These are phyloP conservation scores for Yamadazyma triangularis DNA, from an alignment of 1,139 yeast species.

Conservation along the genomic window DNA sequence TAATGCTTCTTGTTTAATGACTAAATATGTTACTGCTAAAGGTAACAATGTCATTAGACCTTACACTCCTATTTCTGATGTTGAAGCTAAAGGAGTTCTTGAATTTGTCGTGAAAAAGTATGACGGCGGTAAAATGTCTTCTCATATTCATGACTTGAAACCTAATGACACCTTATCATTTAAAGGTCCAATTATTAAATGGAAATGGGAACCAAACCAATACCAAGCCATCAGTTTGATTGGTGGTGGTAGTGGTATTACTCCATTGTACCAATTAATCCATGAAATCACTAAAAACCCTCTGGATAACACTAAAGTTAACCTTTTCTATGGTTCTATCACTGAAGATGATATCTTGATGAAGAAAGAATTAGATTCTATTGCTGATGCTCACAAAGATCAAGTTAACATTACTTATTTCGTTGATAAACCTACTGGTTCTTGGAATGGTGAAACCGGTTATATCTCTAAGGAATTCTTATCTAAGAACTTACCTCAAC, in stretches of 20 bases:
- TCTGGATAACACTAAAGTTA: slow-evolving; percentile 68
- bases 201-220: slow-evolving; percentile 89
- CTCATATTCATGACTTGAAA: slow-evolving; percentile 67
- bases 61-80: slow-evolving; percentile 85
- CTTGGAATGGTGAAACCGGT: slow-evolving; percentile 82
- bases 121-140: slow-evolving; percentile 79
- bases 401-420: slow-evolving; percentile 69
- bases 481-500: slow-evolving; percentile 60
- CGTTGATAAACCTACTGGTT: slow-evolving; percentile 59
- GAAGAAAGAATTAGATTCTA: slow-evolving; percentile 70
- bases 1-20: slow-evolving; percentile 74
- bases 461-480: slow-evolving; percentile 77
- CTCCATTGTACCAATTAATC: slow-evolving; percentile 90
- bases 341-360: slow-evolving; percentile 74
- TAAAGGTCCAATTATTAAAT: slow-evolving; percentile 93
- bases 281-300: slow-evolving; percentile 76
- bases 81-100: slow-evolving; percentile 65
- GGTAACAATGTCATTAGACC: slow-evolving; percentile 93
- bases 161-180: slow-evolving; percentile 79
- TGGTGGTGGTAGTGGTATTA: slow-evolving; percentile 95
- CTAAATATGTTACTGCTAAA: slow-evolving; percentile 79
- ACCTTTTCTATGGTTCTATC: slow-evolving; percentile 74
- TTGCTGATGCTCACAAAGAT: slow-evolving; percentile 56
- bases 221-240: slow-evolving; percentile 75
- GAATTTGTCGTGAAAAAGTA: slow-evolving; percentile 83